Percentiles rank a stretch among this genome's conserved stretches.
phyloP scores from a whole-genome alignment of 2,329 filamentous ascomycete genomes.

The Gyromitra esculenta region DNA sequence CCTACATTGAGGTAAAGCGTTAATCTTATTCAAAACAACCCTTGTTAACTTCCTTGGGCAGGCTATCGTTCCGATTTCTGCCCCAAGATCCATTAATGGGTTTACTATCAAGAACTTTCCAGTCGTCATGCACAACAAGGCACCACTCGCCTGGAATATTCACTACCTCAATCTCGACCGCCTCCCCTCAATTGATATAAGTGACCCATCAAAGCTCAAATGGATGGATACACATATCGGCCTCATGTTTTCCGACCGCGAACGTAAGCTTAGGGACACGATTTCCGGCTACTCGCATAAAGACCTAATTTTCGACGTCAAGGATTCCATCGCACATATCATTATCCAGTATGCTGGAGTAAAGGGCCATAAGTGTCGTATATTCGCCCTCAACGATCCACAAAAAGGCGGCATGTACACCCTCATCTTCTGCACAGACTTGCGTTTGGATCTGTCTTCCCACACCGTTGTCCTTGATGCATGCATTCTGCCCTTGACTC shows the following conservation, averaged over 20 bases:
- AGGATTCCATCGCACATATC: slow-evolving; percentile 56
- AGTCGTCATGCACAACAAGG: slow-evolving; percentile 36
- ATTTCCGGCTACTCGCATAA: slow-evolving; percentile 4
- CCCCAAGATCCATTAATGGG: slow-evolving; percentile 14
- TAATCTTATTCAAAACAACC: background rate
- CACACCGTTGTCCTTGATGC: slow-evolving; percentile 59
- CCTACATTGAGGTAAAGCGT: slow-evolving; percentile 48
- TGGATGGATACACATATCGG: slow-evolving; percentile 48
- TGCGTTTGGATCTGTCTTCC: slow-evolving; percentile 58
- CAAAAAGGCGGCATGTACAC: slow-evolving; percentile 42
- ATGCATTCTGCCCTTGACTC: slow-evolving; percentile 59
- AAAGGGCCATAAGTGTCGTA: slow-evolving; percentile 24
- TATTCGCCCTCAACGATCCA: slow-evolving; percentile 53
- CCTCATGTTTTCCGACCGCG: slow-evolving; percentile 53
- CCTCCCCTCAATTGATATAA: slow-evolving; percentile 51
- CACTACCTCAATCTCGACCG: slow-evolving; percentile 53
- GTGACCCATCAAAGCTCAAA: background rate
- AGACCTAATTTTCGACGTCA: slow-evolving; percentile 54
- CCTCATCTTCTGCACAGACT: slow-evolving; percentile 56
- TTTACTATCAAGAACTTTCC: slow-evolving; percentile 44
- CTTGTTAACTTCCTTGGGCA: slow-evolving; percentile 10
- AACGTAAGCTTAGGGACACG: slow-evolving; percentile 48
- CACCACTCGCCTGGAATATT: slow-evolving; percentile 48
- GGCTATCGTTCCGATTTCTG: slow-evolving; percentile 30
- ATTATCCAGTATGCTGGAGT: slow-evolving; percentile 53